Conservation (phyloP, 2,329 filamentous ascomycete genomes). For the Alternaria viburni region DNA sequence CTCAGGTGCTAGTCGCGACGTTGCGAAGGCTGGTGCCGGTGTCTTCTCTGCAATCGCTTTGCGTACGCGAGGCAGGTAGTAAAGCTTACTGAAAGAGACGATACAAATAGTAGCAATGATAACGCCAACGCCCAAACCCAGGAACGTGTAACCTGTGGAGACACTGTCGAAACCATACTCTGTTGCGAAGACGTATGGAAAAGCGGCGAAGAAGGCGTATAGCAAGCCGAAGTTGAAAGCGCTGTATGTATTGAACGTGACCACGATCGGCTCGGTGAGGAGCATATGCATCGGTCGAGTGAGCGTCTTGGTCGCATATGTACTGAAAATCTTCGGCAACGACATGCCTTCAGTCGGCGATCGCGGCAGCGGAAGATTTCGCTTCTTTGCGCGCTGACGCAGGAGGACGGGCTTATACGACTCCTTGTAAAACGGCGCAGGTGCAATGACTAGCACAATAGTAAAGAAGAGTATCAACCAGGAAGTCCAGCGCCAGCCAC, state of each 20-base stretch:
- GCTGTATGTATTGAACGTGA: slow-evolving; percentile 20
- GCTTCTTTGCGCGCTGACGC: slow-evolving; percentile 36
- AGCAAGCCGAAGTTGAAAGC: slow-evolving; percentile 34
- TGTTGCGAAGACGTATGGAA: slow-evolving; percentile 26
- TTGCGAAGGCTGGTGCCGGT: slow-evolving; percentile 12
- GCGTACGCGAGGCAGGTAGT: slow-evolving; percentile 2
- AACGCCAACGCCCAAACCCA: slow-evolving; percentile 7
- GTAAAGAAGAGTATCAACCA: slow-evolving; percentile 52
- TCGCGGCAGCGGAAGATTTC: neutral
- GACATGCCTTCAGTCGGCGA: slow-evolving; percentile 12
- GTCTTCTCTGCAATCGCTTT: neutral
- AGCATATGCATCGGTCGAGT: slow-evolving; percentile 56
- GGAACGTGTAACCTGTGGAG: slow-evolving; percentile 11
- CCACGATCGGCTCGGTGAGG: slow-evolving; percentile 34
- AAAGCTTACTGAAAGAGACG: slow-evolving; percentile 3
- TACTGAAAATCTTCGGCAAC: neutral
- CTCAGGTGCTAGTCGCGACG: slow-evolving; percentile 30
- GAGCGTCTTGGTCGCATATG: slow-evolving; percentile 41
- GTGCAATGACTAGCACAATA: slow-evolving; percentile 37
- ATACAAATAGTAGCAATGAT: slow-evolving; percentile 5
- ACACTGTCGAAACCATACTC: slow-evolving; percentile 19
- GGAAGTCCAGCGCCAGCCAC: slow-evolving; percentile 49
- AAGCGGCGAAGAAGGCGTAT: slow-evolving; percentile 34
- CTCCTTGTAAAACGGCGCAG: slow-evolving; percentile 55
- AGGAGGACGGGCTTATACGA: slow-evolving; percentile 60